A percentile compares a stretch with the other conserved stretches of the same genome.
These are phyloP conservation scores for Rhizopogon salebrosus DNA, from an alignment of 768 basidiomycete genomes.

Conservation along the genomic window DNA sequence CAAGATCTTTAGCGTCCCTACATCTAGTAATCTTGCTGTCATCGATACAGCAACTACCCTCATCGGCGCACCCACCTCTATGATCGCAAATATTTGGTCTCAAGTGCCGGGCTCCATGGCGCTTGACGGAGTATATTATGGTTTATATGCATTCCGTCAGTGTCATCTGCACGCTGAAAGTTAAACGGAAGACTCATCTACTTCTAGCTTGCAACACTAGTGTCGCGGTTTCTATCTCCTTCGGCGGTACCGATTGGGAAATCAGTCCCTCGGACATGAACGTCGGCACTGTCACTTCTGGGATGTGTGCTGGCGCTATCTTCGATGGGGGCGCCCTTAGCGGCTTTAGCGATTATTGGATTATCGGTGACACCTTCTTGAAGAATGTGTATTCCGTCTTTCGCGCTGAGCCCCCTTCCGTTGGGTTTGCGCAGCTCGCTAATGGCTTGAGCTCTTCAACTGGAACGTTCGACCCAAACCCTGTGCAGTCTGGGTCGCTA, in stretches of 20 bases:
- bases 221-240: slow-evolving; percentile 60
- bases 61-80: slow-evolving; percentile 73
- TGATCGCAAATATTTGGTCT: slow-evolving; percentile 59
- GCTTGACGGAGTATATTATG: slow-evolving; percentile 41
- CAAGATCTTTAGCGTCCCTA: slow-evolving; percentile 36
- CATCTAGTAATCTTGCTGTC: slow-evolving; percentile 49
- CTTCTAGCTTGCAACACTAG: slow-evolving; percentile 59
- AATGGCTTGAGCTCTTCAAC: slow-evolving; percentile 4
- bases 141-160: slow-evolving; percentile 80
- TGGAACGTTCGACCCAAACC: neutral
- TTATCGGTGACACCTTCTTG: slow-evolving; percentile 46
- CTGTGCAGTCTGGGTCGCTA: neutral
- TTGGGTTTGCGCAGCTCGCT: slow-evolving; percentile 26
- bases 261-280: slow-evolving; percentile 79
- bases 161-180: slow-evolving; percentile 1
- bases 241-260: slow-evolving; percentile 75
- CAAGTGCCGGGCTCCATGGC: slow-evolving; percentile 54
- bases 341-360: slow-evolving; percentile 42
- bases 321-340: slow-evolving; percentile 65
- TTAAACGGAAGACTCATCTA: slow-evolving; percentile 1
- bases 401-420: slow-evolving; percentile 20
- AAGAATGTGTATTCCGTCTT: slow-evolving; percentile 30
- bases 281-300: slow-evolving; percentile 43
- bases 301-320: slow-evolving; percentile 57
- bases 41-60: slow-evolving; percentile 97